Conservation (phyloP, 1,139 yeast genomes). For the Geotrichum australiense region DNA sequence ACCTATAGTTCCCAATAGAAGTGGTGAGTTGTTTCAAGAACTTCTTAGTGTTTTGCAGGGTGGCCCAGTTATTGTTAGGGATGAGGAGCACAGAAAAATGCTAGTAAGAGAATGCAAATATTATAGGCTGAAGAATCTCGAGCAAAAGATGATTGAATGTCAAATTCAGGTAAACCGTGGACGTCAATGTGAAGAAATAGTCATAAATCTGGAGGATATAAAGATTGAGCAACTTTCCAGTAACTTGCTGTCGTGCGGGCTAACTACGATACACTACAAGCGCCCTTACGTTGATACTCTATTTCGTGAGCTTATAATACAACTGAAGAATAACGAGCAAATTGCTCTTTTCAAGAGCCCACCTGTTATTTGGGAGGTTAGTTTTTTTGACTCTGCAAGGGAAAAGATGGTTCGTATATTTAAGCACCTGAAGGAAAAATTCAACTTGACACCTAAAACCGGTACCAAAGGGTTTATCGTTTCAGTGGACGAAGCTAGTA, state of each 20-base stretch:
- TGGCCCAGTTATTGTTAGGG: constrained; percentile 40
- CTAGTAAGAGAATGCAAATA: constrained; percentile 66
- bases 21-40: constrained; percentile 56
- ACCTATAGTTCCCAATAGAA: constrained; percentile 45
- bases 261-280: constrained; percentile 36
- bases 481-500: constrained; percentile 1
- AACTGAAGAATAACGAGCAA: constrained; percentile 37
- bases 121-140: constrained; percentile 67
- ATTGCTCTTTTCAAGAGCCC: constrained; percentile 4
- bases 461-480: constrained; percentile 5
- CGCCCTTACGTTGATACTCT: constrained; percentile 54
- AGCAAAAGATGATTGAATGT: constrained; percentile 56
- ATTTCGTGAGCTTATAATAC: constrained; percentile 49
- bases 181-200: constrained; percentile 47
- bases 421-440: constrained; percentile 6
- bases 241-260: background rate
- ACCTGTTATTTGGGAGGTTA: constrained; percentile 6
- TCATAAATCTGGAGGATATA: constrained; percentile 46
- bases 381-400: background rate
- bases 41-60: constrained; percentile 54
- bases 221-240: constrained; percentile 7
- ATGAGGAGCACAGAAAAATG: constrained; percentile 49
- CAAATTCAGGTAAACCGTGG: constrained; percentile 48
- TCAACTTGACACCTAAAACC: background rate
- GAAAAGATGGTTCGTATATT: constrained; percentile 7